A percentile compares a stretch with the other conserved stretches of the same genome.
Conservation (phyloP, 768 basidiomycete genomes). For the Pleurotus citrinopileatus region DNA sequence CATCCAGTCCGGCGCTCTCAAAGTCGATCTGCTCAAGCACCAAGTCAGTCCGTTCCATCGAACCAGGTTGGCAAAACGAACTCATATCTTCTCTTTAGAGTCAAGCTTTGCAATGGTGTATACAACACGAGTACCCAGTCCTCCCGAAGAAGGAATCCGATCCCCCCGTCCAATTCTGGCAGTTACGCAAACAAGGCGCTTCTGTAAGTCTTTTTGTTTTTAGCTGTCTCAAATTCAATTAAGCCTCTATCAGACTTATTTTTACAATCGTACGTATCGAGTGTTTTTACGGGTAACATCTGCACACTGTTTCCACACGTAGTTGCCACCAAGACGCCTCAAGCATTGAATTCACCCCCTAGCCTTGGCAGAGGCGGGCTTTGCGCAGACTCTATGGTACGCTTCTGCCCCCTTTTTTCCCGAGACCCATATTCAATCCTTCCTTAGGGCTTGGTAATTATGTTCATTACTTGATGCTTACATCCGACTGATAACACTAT, state of each 20-base stretch:
- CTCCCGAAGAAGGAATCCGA: conserved; percentile 67
- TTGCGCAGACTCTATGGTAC: conserved; percentile 87
- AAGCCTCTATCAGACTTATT: conserved; percentile 45
- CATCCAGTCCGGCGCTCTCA: conserved; percentile 58
- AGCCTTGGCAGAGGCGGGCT: conserved; percentile 80
- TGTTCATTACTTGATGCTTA: not conserved
- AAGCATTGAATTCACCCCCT: conserved; percentile 47
- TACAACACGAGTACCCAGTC: conserved; percentile 74
- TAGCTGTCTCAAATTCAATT: not conserved
- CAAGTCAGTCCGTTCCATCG: conserved; percentile 50
- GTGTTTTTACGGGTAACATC: too few species aligned
- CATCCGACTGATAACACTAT: conserved; percentile 8
- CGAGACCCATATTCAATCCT: not conserved
- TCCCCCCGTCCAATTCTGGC: conserved; percentile 89
- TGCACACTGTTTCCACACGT: too few species aligned
- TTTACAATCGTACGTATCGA: conserved; percentile 62
- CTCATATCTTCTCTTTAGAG: conserved; percentile 37
- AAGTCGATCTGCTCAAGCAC: conserved; percentile 76
- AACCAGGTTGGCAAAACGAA: not conserved
- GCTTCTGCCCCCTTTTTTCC: conserved; percentile 2
- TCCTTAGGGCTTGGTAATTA: conserved; percentile 40
- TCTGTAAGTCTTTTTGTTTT: conserved; percentile 38
- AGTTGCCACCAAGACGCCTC: conserved; percentile 85
- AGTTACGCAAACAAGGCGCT: conserved; percentile 49
- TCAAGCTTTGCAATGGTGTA: conserved; percentile 86